These are phyloP conservation scores for Lippia alba DNA, from an alignment of 305 asterid species.

Conservation along the genomic window DNA sequence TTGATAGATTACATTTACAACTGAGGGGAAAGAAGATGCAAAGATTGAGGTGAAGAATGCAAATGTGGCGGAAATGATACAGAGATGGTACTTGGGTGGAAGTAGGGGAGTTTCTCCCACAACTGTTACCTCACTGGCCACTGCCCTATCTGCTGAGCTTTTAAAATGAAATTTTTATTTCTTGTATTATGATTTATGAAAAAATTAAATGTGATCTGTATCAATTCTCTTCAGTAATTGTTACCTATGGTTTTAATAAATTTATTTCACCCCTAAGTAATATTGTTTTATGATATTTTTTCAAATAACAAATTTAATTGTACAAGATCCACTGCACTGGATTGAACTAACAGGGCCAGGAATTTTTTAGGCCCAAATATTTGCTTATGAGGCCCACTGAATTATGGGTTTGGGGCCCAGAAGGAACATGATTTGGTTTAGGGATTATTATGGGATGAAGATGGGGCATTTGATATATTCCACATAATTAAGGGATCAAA, in stretches of 20 bases:
- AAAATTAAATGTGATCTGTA: neutral
- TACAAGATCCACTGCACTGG: no score
- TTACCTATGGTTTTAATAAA: neutral
- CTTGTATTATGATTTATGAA: no score
- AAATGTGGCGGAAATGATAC: conserved; percentile 79
- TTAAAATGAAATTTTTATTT: conserved; percentile 36
- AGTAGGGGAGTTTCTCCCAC: conserved; percentile 70
- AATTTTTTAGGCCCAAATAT: no score
- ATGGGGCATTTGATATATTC: no score
- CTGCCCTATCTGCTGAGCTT: conserved; percentile 48
- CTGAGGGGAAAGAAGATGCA: conserved; percentile 70
- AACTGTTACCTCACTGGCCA: conserved; percentile 69
- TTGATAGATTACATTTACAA: conserved; percentile 54
- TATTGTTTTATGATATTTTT: neutral
- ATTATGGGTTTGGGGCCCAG: no score
- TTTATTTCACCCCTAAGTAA: neutral
- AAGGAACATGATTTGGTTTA: no score
- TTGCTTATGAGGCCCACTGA: no score
- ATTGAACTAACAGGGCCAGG: no score
- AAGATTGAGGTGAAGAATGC: conserved; percentile 72
- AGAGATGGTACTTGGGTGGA: conserved; percentile 95
- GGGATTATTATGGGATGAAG: no score
- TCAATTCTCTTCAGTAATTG: neutral
- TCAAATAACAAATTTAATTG: no score
- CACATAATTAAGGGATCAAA: no score